Conservation (phyloP, 768 basidiomycete species). For the Lactarius pseudohatsudake region DNA sequence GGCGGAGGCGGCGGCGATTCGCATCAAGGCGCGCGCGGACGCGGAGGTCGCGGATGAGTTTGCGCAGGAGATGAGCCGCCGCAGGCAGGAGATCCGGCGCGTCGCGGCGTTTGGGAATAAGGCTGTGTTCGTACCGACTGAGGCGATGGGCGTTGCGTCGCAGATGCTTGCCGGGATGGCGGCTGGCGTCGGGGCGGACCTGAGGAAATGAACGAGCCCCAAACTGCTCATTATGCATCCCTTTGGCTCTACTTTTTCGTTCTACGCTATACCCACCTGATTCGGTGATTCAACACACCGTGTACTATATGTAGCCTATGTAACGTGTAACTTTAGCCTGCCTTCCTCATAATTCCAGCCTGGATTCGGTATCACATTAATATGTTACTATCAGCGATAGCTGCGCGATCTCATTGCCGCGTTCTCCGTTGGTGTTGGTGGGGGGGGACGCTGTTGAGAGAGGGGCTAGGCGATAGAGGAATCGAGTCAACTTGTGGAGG, state of each 20-base stretch:
- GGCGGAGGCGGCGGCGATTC: no score
- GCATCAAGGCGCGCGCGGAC: no score
- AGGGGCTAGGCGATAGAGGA: no score
- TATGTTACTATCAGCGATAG: not conserved
- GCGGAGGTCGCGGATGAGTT: no score
- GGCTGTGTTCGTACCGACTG: slow-evolving; percentile 67
- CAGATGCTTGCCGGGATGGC: slow-evolving; percentile 72
- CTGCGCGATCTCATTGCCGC: not conserved
- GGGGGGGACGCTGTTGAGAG: not conserved
- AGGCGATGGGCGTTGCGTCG: slow-evolving; percentile 54
- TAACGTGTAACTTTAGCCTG: not conserved
- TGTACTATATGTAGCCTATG: no score
- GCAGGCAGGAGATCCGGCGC: slow-evolving; percentile 62
- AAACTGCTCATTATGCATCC: not conserved
- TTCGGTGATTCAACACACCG: not conserved
- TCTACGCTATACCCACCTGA: not conserved
- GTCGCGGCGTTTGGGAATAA: slow-evolving; percentile 66
- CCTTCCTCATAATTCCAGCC: not conserved
- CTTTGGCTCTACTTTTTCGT: no score
- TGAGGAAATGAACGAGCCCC: slow-evolving; percentile 7
- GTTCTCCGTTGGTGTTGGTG: no score
- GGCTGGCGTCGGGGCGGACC: slow-evolving; percentile 52
- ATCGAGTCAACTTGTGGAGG: no score
- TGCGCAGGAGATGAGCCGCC: slow-evolving; percentile 74
- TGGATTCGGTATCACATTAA: not conserved